Evolutionary conservation across 2,329 filamentous ascomycete genomes (phyloP).

Genomic region (Fusarium zealandicum): DNA sequence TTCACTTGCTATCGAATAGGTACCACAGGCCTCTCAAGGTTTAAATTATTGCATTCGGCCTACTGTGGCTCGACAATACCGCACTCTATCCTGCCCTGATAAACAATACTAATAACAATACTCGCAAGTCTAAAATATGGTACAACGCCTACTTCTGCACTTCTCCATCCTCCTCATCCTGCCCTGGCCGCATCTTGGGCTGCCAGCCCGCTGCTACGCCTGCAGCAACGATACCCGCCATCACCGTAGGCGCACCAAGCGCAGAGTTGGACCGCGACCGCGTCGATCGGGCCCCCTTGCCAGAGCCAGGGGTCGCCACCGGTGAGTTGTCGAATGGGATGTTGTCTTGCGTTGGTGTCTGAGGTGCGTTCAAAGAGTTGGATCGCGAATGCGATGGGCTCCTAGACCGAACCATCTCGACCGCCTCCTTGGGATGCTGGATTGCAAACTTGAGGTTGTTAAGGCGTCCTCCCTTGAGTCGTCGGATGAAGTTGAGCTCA

Average conservation of each 20-base stretch:
- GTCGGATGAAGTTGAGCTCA: constrained; percentile 81
- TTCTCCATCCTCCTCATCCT: constrained; percentile 36
- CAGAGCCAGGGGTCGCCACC: constrained; percentile 64
- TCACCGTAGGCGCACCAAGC: constrained; percentile 76
- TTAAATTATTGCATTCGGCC: too few relatives aligned
- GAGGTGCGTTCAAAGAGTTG: constrained; percentile 67
- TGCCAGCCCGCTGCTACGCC: constrained; percentile 81
- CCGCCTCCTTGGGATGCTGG: constrained; percentile 74
- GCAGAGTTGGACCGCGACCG: constrained; percentile 73
- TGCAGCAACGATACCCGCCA: constrained; percentile 83
- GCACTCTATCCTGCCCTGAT: constrained; percentile 8
- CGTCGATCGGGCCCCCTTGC: constrained; percentile 72
- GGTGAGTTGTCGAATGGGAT: constrained; percentile 54
- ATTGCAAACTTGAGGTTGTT: constrained; percentile 83
- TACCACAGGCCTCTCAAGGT: too few relatives aligned
- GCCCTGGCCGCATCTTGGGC: constrained; percentile 56
- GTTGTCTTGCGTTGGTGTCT: constrained; percentile 68
- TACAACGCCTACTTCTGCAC: constrained; percentile 38
- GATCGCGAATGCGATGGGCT: constrained; percentile 70
- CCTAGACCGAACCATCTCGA: constrained; percentile 64
- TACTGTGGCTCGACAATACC: too few relatives aligned
- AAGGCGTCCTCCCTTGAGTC: constrained; percentile 80
- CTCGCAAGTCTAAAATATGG: constrained; percentile 10
- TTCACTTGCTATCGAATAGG: too few relatives aligned
- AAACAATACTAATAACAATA: constrained; percentile 36